Evolutionary conservation across 441 rosid species (phyloP).

Genomic region (Euphorbia schlechtendalii): DNA sequence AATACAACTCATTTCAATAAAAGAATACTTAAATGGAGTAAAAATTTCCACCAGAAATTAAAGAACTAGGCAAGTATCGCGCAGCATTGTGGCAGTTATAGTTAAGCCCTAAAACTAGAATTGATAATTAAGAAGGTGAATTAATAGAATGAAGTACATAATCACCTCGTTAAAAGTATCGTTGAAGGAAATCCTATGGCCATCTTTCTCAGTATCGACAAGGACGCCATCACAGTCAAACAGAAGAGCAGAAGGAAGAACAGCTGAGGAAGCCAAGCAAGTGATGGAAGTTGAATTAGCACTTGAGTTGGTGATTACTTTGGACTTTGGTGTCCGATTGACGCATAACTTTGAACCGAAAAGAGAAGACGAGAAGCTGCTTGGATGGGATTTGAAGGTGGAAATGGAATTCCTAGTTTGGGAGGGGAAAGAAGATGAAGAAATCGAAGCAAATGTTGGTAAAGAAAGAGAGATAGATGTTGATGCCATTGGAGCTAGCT

Average conservation of each 20-base stretch:
- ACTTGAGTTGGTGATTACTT: slow-evolving; percentile 15
- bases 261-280: slow-evolving; percentile 39
- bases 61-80: neutral
- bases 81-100: neutral
- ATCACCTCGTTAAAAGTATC: slow-evolving; percentile 80
- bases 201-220: slow-evolving; percentile 94
- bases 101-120: no score
- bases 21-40: no score
- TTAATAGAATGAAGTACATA: neutral
- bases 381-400: slow-evolving; percentile 15
- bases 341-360: slow-evolving; percentile 20
- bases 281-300: slow-evolving; percentile 18
- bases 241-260: slow-evolving; percentile 72
- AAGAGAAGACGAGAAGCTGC: slow-evolving; percentile 21
- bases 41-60: no score
- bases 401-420: slow-evolving; percentile 15
- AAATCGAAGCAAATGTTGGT: slow-evolving; percentile 20
- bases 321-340: slow-evolving; percentile 11
- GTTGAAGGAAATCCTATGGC: slow-evolving; percentile 88
- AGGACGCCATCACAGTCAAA: slow-evolving; percentile 97
- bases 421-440: slow-evolving; percentile 14
- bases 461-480: slow-evolving; percentile 32
- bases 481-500: slow-evolving; percentile 14
- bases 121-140: neutral
- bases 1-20: neutral